Base-by-base conservation (phyloP, 169 alveolate genomes). In the Eimeria sp. region DNA sequence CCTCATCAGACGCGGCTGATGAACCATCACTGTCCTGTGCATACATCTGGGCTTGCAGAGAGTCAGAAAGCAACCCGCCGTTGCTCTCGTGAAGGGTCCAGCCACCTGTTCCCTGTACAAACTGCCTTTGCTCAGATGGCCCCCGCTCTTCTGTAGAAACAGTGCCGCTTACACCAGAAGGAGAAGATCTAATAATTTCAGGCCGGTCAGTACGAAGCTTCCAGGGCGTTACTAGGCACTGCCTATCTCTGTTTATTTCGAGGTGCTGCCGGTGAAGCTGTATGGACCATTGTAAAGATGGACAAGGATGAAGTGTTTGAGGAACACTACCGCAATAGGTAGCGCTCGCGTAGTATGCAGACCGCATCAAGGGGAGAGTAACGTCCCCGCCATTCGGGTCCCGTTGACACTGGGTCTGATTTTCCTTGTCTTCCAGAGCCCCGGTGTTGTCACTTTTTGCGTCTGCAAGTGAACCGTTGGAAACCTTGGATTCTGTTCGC, bases 181-280 rank as follows among this genome's bases (percentile, higher is more conserved):
- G 30, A 72, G 68, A 27, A 6, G 83, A 14, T 2, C 37, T 40
- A 62, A n/a, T 18, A 10, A 27, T 25, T 30, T 13, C 56, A 62
- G 27, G 83, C 54, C 20, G 83, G 43, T 20, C 40, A 49, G 43
- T 23, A 43, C 71, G 71, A 25, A 43, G 56, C 82, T 18, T 40
- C 85, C 94, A 4, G 54, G 46, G 78, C 43, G 68, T 43, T n/a
- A 33, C 30, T 40, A 40, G 71, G 83, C 43, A 66, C n/a, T 62
- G 85, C 20, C 43, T n/a, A 68, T 66, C 94, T 87, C 40, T 9
- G 83, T 43, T 8, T 43, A 30, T n/a, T 18, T 87, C 82, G 68
- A 66, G 30, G n/a, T 87, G 83, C 62, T 87, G 94, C 2, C 94
- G 83, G 58, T 87, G 94, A 8, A 87, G 94, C 40, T 64, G 94